A percentile compares a stretch with the other conserved stretches of the same genome.
These are phyloP conservation scores for Solanum medicagineum DNA, from an alignment of 257 asterid species.

Conservation along the genomic window DNA sequence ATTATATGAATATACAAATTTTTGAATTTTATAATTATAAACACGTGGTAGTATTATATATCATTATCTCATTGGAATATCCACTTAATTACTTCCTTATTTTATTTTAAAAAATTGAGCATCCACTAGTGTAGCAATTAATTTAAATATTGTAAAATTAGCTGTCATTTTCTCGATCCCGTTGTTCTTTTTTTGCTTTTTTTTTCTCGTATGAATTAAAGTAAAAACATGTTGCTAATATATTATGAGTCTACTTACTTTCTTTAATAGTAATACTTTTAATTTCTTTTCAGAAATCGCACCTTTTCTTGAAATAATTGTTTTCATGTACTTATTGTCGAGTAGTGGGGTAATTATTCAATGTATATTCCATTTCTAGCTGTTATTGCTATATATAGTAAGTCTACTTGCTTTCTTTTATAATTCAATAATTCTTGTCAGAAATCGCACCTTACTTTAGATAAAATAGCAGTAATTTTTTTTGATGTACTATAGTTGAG, in stretches of 20 bases:
- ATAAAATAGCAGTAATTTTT: not conserved
- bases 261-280: not conserved
- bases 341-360: not conserved
- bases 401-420: not conserved
- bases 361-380: not conserved
- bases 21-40: no score
- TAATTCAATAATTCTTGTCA: not conserved
- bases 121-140: not conserved
- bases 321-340: not conserved
- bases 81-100: not conserved
- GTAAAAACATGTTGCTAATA: not conserved
- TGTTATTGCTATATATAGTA: not conserved
- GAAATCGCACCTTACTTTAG: not conserved
- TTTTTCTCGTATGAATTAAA: not conserved
- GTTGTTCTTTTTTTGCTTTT: not conserved
- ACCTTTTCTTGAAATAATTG: not conserved
- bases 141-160: not conserved
- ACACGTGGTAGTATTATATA: no score
- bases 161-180: not conserved
- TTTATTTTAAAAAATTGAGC: not conserved
- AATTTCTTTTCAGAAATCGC: not conserved
- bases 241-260: not conserved
- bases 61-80: not conserved
- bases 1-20: no score
- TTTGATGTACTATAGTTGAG: not conserved